Evolutionary conservation across 768 basidiomycete species (phyloP).

Genomic region (Boletus rubescentipes): DNA sequence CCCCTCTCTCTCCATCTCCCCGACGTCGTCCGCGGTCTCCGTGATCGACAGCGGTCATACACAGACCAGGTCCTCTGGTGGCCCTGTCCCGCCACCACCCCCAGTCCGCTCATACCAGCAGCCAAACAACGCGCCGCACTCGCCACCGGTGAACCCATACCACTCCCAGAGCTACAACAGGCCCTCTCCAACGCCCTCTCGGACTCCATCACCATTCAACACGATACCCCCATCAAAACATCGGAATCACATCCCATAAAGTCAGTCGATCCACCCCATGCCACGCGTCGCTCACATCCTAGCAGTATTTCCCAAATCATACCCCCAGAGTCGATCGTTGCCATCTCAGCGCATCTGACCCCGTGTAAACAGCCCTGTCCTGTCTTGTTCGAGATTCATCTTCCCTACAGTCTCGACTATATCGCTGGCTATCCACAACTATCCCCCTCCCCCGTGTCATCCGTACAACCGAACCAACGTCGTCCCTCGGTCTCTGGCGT

Average conservation of each 20-base stretch:
- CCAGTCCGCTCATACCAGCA: slow-evolving; percentile 18
- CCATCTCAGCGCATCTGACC: slow-evolving; percentile 39
- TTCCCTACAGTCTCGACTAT: slow-evolving; percentile 32
- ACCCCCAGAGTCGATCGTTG: slow-evolving; percentile 46
- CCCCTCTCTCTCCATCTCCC: slow-evolving; percentile 67
- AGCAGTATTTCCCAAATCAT: slow-evolving; percentile 56
- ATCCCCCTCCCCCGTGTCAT: slow-evolving; percentile 33
- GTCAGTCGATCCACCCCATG: slow-evolving; percentile 39
- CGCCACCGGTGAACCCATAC: slow-evolving; percentile 11
- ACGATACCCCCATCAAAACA: slow-evolving; percentile 34
- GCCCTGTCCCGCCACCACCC: slow-evolving; percentile 30
- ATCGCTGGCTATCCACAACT: slow-evolving; percentile 43
- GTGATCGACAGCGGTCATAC: slow-evolving; percentile 47
- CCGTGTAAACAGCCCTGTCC: slow-evolving; percentile 20
- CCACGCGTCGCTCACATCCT: neutral
- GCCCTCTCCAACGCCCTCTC: slow-evolving; percentile 56
- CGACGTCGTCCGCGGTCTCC: slow-evolving; percentile 52
- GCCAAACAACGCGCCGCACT: slow-evolving; percentile 26
- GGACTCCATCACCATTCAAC: slow-evolving; percentile 33
- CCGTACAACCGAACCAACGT: slow-evolving; percentile 5
- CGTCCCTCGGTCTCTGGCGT: slow-evolving; percentile 22
- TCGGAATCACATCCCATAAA: slow-evolving; percentile 84
- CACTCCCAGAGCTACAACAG: slow-evolving; percentile 38
- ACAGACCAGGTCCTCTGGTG: slow-evolving; percentile 48
- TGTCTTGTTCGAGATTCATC: slow-evolving; percentile 37